phyloP scores from a whole-genome alignment of 192 early-diverging fungal species.

The Allomyces macrogynus region DNA sequence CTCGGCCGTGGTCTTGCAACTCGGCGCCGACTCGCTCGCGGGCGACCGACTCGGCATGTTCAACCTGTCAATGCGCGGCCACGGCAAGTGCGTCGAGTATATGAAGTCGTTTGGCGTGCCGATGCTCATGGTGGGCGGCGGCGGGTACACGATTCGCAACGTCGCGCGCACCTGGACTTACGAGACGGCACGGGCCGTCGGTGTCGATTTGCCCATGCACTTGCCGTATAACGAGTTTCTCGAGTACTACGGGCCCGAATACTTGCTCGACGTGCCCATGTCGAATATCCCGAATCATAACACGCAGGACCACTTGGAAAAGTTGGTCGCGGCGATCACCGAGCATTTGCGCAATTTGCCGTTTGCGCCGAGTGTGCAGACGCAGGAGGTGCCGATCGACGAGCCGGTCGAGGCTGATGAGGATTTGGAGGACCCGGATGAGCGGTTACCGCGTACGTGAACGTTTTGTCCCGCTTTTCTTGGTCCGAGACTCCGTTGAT shows the following conservation, averaged over 20 bases:
- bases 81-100: conserved; percentile 82
- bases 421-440: too few species aligned
- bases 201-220: conserved; percentile 27
- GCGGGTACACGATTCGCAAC: conserved; percentile 94
- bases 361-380: conserved; percentile 27
- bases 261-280: conserved; percentile 55
- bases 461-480: too few species aligned
- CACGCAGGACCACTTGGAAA: conserved; percentile 58
- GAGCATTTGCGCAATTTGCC: conserved; percentile 42
- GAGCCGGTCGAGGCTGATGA: too few species aligned
- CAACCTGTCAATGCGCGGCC: conserved; percentile 82
- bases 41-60: conserved; percentile 85
- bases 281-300: conserved; percentile 77
- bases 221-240: conserved; percentile 73
- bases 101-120: conserved; percentile 81
- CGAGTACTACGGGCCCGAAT: conserved; percentile 80
- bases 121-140: conserved; percentile 81
- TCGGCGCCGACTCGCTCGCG: conserved; percentile 88
- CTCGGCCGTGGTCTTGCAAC: conserved; percentile 76
- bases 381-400: neutral
- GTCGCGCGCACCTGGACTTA: conserved; percentile 87
- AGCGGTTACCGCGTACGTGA: too few species aligned
- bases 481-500: too few species aligned
- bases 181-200: conserved; percentile 69
- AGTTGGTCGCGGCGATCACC: conserved; percentile 30